Percentiles rank a stretch among this genome's conserved stretches.
Evolutionary conservation across 495 filamentous ascomycete genomes (phyloP).

Genomic region (Talaromyces nanjingensis): DNA sequence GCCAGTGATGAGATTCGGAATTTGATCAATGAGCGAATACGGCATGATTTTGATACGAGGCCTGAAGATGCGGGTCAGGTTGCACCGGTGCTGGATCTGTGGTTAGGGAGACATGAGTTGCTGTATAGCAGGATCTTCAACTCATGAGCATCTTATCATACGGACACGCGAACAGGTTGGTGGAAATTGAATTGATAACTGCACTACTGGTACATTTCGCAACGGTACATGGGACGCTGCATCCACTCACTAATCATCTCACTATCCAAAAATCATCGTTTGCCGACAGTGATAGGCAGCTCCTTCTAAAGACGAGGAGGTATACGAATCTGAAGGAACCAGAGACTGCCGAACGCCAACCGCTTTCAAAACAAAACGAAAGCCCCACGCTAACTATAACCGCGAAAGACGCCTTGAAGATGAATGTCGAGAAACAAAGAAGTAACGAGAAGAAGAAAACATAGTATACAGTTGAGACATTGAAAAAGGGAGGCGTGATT

Average conservation of each 20-base stretch:
- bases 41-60: slow-evolving; percentile 47
- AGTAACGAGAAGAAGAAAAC: slow-evolving; percentile 14
- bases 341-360: slow-evolving; percentile 28
- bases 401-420: slow-evolving; percentile 36
- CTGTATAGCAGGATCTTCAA: slow-evolving; percentile 97
- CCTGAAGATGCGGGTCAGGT: slow-evolving; percentile 80
- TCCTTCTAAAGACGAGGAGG: not conserved
- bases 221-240: not conserved
- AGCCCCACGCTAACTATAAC: slow-evolving; percentile 31
- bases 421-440: slow-evolving; percentile 17
- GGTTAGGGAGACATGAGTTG: slow-evolving; percentile 90
- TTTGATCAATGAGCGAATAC: slow-evolving; percentile 54
- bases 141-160: slow-evolving; percentile 30
- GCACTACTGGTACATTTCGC: slow-evolving; percentile 6
- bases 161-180: not conserved
- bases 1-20: slow-evolving; percentile 57
- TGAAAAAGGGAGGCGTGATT: slow-evolving; percentile 13
- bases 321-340: not conserved
- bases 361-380: slow-evolving; percentile 13
- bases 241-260: not conserved
- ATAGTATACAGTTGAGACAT: slow-evolving; percentile 32
- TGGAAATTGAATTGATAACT: not conserved
- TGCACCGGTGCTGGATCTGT: slow-evolving; percentile 84
- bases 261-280: not conserved
- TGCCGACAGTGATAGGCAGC: not conserved